Base-by-base conservation (phyloP, 2,329 filamentous ascomycete species). In the Penicillium sp. region DNA sequence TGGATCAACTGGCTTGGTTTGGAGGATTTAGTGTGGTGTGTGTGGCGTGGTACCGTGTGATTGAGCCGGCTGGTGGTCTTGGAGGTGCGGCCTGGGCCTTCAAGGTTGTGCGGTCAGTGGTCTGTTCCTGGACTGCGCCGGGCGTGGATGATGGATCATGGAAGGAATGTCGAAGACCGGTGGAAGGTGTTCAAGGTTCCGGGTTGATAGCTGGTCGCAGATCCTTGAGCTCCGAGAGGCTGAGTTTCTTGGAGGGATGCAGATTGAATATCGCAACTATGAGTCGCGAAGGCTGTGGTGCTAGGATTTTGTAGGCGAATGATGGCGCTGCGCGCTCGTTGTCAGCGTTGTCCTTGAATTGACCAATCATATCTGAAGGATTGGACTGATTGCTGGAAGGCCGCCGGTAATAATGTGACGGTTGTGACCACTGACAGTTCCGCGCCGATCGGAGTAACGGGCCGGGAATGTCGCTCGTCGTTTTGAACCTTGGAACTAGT, bases 291-390 rank as follows among this genome's bases (percentile, higher is more conserved):
- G 35, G 35, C 35, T 41, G 35, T 2, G 35, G 35, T 13, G 38
- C 15, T 7, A 26, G 52, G 52, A 54, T n/a, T 38, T 31, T 29
- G 52, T 41, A 54, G 31, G 23, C 5, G 52, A 31, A 38, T 31
- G 49, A 11, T 31, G 49, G 30, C 49, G 23, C 7, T 47, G 31
- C 13, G 29, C 29, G 31, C 51, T 35, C 31, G 8, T 15, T 17
- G 51, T 19, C 45, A 17, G 29, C 44, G 48, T 58, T 58, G 56
- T 23, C 30, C 13, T 50, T 7, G 56, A 58, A 58, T 46, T 58
- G 56, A 23, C 56, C 17, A 58, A 58, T 58, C 56, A 52, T 21
- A 26, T 6, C 15, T 3, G 35, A 41, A 41, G 35, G 35, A 41
- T 41, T 41, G 35, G 35, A 41, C 13, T 41, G 11, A 15, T 41